Percentiles rank a stretch among this genome's conserved stretches.
Conservation (phyloP, 2,329 filamentous ascomycete species). For the Ophioceras dolichostomum region DNA sequence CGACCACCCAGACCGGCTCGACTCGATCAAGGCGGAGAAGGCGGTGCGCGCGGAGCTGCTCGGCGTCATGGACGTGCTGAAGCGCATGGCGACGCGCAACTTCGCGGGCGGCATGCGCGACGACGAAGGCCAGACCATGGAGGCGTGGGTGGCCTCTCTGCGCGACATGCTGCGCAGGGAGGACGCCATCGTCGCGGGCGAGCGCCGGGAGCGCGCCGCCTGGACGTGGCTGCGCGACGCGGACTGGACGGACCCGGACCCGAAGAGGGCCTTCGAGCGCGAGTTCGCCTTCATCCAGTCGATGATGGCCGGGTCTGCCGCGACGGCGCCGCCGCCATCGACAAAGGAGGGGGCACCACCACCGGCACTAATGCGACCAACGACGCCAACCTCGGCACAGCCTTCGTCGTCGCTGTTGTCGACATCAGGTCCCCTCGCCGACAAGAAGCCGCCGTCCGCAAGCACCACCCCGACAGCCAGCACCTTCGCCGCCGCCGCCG, state of each 20-base stretch:
- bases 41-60: slow-evolving; percentile 75
- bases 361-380: too few species aligned
- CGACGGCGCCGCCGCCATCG: slow-evolving; percentile 7
- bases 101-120: slow-evolving; percentile 73
- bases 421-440: too few species aligned
- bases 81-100: slow-evolving; percentile 78
- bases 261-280: slow-evolving; percentile 53
- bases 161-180: slow-evolving; percentile 66
- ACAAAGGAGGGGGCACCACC: not conserved
- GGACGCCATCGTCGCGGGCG: slow-evolving; percentile 62
- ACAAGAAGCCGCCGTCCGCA: too few species aligned
- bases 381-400: slow-evolving; percentile 9
- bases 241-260: slow-evolving; percentile 56
- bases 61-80: slow-evolving; percentile 78
- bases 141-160: slow-evolving; percentile 68
- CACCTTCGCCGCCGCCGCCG: not conserved
- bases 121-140: slow-evolving; percentile 66
- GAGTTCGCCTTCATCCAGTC: slow-evolving; percentile 74
- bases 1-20: slow-evolving; percentile 72
- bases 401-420: too few species aligned
- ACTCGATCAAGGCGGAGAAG: slow-evolving; percentile 78
- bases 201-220: slow-evolving; percentile 54
- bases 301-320: slow-evolving; percentile 52
- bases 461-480: slow-evolving; percentile 2
- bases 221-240: slow-evolving; percentile 70